phyloP scores from a whole-genome alignment of 306 rosid species.

The Citrullus colocynthis region DNA sequence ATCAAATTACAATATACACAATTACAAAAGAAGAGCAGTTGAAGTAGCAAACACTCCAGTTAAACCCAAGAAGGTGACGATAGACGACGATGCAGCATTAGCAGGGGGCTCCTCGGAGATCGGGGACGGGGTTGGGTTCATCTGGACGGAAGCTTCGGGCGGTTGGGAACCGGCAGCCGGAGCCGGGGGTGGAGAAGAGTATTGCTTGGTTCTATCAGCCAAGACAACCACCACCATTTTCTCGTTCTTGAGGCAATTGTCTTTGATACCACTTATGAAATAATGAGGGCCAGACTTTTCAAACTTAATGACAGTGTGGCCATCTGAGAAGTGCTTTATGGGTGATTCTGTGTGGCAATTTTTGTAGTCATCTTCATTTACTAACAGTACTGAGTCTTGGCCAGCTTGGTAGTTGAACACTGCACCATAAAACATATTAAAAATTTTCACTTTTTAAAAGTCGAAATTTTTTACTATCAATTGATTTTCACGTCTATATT shows the following conservation, averaged over 20 bases:
- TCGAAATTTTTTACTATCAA: no score
- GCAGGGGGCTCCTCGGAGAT: constrained; percentile 39
- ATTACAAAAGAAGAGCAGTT: constrained; percentile 29
- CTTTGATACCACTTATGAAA: constrained; percentile 78
- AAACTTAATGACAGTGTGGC: constrained; percentile 49
- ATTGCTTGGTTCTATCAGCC: constrained; percentile 44
- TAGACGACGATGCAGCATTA: constrained; percentile 33
- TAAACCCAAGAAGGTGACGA: constrained; percentile 27
- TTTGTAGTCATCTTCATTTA: constrained; percentile 44
- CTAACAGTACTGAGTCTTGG: constrained; percentile 65
- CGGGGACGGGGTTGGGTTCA: constrained; percentile 40
- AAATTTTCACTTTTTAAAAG: no score
- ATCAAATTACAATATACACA: constrained; percentile 6
- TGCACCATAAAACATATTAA: constrained; percentile 10
- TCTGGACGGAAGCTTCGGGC: constrained; percentile 22
- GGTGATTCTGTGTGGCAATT: constrained; percentile 53
- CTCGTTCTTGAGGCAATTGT: constrained; percentile 66
- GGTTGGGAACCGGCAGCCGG: constrained; percentile 13
- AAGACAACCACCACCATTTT: constrained; percentile 52
- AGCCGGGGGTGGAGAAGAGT: constrained; percentile 23
- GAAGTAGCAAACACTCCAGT: constrained; percentile 45
- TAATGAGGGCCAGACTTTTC: constrained; percentile 45
- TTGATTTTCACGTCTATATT: no score
- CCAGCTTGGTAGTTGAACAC: constrained; percentile 66
- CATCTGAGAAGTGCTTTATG: constrained; percentile 36